These are phyloP conservation scores for Pezicula neosporulosa DNA, from an alignment of 2,329 filamentous ascomycete species.

Conservation along the genomic window DNA sequence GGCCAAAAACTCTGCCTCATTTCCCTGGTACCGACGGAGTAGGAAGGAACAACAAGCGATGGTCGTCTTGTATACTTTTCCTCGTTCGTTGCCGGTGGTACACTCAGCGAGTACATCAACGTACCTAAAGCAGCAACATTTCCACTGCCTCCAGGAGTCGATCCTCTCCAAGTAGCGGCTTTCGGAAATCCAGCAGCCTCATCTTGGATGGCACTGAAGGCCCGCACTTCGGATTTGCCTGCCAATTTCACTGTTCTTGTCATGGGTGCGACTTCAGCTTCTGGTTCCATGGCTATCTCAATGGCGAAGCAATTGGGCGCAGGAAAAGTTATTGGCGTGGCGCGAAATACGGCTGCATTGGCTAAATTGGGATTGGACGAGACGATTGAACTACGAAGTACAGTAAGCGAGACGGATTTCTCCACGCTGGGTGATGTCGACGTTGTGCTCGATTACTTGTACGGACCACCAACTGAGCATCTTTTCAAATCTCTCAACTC, in stretches of 20 bases:
- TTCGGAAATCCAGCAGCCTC: constrained; percentile 52
- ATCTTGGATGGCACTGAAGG: constrained; percentile 53
- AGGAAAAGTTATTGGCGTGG: constrained; percentile 46
- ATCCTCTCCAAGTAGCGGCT: constrained; percentile 47
- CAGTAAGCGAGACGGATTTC: constrained; percentile 42
- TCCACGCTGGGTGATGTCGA: constrained; percentile 42
- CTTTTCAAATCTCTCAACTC: constrained; percentile 38
- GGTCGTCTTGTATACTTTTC: constrained; percentile 48
- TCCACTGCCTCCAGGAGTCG: constrained; percentile 40
- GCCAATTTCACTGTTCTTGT: constrained; percentile 45
- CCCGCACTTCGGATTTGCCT: constrained; percentile 36
- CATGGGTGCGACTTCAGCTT: constrained; percentile 49
- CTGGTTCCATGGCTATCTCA: constrained; percentile 46
- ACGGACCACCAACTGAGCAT: constrained; percentile 40
- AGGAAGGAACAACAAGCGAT: constrained; percentile 40
- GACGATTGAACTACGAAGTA: constrained; percentile 38
- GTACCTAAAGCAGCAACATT: constrained; percentile 36
- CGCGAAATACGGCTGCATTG: constrained; percentile 41
- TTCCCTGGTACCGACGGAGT: constrained; percentile 51
- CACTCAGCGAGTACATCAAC: constrained; percentile 46
- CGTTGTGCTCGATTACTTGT: constrained; percentile 55
- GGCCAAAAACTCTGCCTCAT: constrained; percentile 44
- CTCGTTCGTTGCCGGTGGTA: constrained; percentile 35
- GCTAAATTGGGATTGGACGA: constrained; percentile 41
- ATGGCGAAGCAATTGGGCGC: constrained; percentile 47